These are phyloP conservation scores for Hymenochaete sp. DNA, from an alignment of 1,284 basidiomycete species.

Conservation along the genomic window DNA sequence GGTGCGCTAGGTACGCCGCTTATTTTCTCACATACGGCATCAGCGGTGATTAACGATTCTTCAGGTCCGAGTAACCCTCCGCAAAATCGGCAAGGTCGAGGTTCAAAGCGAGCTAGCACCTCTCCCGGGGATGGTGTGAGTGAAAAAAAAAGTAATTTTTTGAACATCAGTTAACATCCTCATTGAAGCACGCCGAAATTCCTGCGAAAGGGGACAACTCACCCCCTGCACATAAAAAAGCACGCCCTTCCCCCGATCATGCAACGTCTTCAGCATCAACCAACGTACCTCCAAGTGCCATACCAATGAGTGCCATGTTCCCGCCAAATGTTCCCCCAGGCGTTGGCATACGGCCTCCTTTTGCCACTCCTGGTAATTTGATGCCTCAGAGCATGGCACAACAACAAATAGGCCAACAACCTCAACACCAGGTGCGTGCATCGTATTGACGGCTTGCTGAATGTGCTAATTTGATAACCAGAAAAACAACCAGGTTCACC, in stretches of 20 bases:
- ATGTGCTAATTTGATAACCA: not conserved
- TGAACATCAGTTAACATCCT: not conserved
- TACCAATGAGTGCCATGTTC: conserved; percentile 4
- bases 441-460: conserved; percentile 7
- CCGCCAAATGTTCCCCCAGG: conserved; percentile 2
- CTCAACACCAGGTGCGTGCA: conserved; percentile 5
- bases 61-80: conserved; percentile 13
- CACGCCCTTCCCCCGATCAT: conserved; percentile 14
- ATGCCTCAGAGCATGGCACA: too few species aligned
- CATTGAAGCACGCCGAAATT: conserved; percentile 6
- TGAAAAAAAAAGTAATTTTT: not conserved
- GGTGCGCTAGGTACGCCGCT: not conserved
- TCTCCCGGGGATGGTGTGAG: conserved; percentile 18
- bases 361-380: conserved; percentile 6
- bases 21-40: not conserved
- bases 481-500: conserved; percentile 6
- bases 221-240: conserved; percentile 14
- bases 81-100: conserved; percentile 12
- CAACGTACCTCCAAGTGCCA: not conserved
- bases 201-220: conserved; percentile 13
- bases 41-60: not conserved
- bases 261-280: not conserved
- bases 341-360: not conserved
- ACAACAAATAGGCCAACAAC: not conserved
- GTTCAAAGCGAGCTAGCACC: conserved; percentile 16